These are phyloP conservation scores for Coniosporium tulheliwenetii DNA, from an alignment of 2,329 filamentous ascomycete genomes.

Conservation along the genomic window DNA sequence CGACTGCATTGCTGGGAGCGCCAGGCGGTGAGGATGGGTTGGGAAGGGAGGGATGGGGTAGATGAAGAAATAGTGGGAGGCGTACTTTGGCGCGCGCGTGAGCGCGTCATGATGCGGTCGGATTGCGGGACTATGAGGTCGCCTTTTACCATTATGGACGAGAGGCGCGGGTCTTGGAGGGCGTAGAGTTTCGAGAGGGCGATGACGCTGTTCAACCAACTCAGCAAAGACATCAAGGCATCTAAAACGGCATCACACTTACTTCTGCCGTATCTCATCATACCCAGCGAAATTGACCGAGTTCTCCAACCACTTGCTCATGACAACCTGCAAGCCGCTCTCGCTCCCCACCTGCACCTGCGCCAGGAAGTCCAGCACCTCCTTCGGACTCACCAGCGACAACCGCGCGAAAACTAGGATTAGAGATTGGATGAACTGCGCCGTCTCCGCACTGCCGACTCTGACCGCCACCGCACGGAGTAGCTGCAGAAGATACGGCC, in stretches of 20 bases:
- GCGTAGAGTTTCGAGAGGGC: conserved; percentile 84
- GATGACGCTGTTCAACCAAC: conserved; percentile 48
- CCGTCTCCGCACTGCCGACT: conserved; percentile 65
- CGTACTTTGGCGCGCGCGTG: conserved; percentile 68
- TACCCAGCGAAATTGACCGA: conserved; percentile 96
- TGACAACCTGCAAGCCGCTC: conserved; percentile 75
- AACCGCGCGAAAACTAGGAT: conserved; percentile 90
- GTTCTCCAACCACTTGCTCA: conserved; percentile 94
- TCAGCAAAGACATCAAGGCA: background rate
- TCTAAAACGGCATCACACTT: conserved; percentile 19
- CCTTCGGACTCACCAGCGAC: conserved; percentile 67
- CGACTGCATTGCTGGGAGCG: too few relatives aligned
- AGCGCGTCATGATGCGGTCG: conserved; percentile 84
- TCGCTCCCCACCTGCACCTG: conserved; percentile 66
- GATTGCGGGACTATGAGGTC: conserved; percentile 71
- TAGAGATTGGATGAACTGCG: conserved; percentile 86
- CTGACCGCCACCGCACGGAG: conserved; percentile 78
- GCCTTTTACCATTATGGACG: conserved; percentile 73
- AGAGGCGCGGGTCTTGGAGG: conserved; percentile 65
- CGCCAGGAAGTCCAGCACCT: conserved; percentile 83
- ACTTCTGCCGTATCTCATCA: conserved; percentile 95
- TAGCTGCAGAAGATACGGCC: conserved; percentile 77
- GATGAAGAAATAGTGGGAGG: conserved; percentile 6
- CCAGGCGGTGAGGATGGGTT: background rate
- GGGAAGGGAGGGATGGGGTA: conserved; percentile 7